Conservation (phyloP, 345 rosid species). For the Abelmoschus esculentus region DNA sequence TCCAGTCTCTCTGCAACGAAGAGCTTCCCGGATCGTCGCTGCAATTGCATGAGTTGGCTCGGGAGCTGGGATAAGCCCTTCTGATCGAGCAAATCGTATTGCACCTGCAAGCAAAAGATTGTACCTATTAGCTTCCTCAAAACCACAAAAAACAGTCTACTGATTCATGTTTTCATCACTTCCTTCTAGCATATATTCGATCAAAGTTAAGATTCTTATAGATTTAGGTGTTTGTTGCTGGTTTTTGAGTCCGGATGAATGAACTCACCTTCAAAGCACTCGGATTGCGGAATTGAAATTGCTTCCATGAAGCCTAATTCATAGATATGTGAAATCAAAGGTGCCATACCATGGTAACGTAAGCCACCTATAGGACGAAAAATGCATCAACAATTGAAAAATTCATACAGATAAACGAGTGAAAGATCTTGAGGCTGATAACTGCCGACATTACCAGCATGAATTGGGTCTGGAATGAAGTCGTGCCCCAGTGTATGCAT, state of each 20-base stretch:
- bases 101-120: constrained; percentile 50
- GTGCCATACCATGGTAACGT: constrained; percentile 97
- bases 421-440: not conserved
- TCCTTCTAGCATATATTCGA: not conserved
- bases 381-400: constrained; percentile 5
- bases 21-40: constrained; percentile 84
- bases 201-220: not conserved
- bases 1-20: constrained; percentile 67
- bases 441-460: constrained; percentile 45
- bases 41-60: constrained; percentile 96
- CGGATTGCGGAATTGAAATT: constrained; percentile 68
- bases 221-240: not conserved
- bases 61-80: constrained; percentile 88
- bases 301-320: constrained; percentile 88
- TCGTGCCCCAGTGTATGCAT: constrained; percentile 98
- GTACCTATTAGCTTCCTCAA: not conserved
- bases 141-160: not conserved
- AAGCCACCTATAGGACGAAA: constrained; percentile 52
- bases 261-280: constrained; percentile 67
- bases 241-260: not conserved
- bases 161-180: not conserved
- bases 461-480: constrained; percentile 97
- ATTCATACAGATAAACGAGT: constrained; percentile 4
- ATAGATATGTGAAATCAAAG: constrained; percentile 72
- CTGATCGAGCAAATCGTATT: constrained; percentile 71